phyloP scores from a whole-genome alignment of 805 yeast genomes.

The Cyberlindnera nakhonratchasimensis region DNA sequence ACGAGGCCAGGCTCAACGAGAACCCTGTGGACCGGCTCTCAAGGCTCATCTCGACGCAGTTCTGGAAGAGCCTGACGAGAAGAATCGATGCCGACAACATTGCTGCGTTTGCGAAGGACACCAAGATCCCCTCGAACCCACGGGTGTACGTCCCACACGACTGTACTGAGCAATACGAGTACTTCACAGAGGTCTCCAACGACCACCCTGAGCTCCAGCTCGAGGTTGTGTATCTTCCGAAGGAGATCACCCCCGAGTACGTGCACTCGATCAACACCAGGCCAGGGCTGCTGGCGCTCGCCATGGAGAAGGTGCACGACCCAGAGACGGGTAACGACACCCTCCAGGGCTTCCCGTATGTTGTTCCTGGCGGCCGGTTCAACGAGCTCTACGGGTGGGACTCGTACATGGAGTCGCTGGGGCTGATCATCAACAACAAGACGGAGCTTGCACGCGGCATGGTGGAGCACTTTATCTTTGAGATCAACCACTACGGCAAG shows the following conservation, averaged over 20 bases:
- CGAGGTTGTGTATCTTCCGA: slow-evolving; percentile 76
- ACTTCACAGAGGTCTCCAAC: slow-evolving; percentile 51
- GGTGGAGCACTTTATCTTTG: slow-evolving; percentile 89
- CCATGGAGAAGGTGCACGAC: slow-evolving; percentile 52
- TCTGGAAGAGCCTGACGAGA: slow-evolving; percentile 81
- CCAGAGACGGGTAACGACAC: slow-evolving; percentile 48
- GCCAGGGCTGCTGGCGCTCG: slow-evolving; percentile 86
- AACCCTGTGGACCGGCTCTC: slow-evolving; percentile 79
- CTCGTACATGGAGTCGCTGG: slow-evolving; percentile 87
- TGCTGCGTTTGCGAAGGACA: slow-evolving; percentile 68
- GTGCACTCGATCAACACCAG: slow-evolving; percentile 71
- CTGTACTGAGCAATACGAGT: slow-evolving; percentile 70
- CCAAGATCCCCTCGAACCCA: slow-evolving; percentile 70
- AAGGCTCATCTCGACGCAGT: slow-evolving; percentile 68
- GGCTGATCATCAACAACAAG: slow-evolving; percentile 64
- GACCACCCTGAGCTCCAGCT: slow-evolving; percentile 53
- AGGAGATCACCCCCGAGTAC: slow-evolving; percentile 68
- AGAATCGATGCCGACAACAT: slow-evolving; percentile 59
- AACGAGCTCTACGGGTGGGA: slow-evolving; percentile 99
- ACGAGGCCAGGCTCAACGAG: slow-evolving; percentile 80
- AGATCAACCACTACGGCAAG: slow-evolving; percentile 86
- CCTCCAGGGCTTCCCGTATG: slow-evolving; percentile 72
- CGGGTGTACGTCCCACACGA: slow-evolving; percentile 73
- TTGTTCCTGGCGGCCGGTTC: slow-evolving; percentile 96
- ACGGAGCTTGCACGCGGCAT: slow-evolving; percentile 78